phyloP scores from a whole-genome alignment of 208 protist genomes.

The Vickermania ingenoplastis region DNA sequence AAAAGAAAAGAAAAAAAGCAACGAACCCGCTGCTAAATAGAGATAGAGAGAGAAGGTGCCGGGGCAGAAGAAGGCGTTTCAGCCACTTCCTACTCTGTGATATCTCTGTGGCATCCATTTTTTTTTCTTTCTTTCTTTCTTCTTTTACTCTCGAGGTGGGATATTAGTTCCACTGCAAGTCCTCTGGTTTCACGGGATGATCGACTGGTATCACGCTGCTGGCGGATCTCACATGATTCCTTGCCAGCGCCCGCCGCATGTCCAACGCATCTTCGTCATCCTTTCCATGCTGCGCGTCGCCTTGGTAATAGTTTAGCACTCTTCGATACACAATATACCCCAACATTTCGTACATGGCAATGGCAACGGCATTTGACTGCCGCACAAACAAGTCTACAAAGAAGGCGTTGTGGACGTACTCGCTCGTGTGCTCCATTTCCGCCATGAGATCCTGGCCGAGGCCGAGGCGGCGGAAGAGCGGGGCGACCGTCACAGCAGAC shows the following conservation, averaged over 20 bases:
- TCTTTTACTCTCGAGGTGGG: no score
- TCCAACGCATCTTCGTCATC: constrained; percentile 89
- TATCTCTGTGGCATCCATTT: no score
- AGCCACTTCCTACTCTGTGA: no score
- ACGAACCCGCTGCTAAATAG: no score
- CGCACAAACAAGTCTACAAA: constrained; percentile 99
- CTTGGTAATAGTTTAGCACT: constrained; percentile 81
- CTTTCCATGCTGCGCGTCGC: constrained; percentile 46
- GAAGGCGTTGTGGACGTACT: constrained; percentile 90
- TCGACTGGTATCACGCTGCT: constrained; percentile 76
- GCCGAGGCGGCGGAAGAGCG: constrained; percentile 94
- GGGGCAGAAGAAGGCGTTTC: no score
- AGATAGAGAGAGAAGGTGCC: no score
- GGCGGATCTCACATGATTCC: constrained; percentile 70
- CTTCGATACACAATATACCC: constrained; percentile 97
- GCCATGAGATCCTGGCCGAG: constrained; percentile 93
- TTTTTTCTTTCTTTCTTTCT: no score
- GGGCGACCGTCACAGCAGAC: constrained; percentile 97
- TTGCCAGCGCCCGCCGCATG: constrained; percentile 95
- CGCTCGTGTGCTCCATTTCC: constrained; percentile 87
- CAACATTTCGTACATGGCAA: constrained; percentile 97
- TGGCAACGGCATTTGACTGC: constrained; percentile 94
- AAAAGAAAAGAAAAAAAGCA: no score
- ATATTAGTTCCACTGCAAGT: constrained; percentile 82
- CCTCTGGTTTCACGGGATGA: constrained; percentile 57